Base-by-base conservation (phyloP, 176 grass and related monocot genomes). In the Sorghum bicolor region DNA sequence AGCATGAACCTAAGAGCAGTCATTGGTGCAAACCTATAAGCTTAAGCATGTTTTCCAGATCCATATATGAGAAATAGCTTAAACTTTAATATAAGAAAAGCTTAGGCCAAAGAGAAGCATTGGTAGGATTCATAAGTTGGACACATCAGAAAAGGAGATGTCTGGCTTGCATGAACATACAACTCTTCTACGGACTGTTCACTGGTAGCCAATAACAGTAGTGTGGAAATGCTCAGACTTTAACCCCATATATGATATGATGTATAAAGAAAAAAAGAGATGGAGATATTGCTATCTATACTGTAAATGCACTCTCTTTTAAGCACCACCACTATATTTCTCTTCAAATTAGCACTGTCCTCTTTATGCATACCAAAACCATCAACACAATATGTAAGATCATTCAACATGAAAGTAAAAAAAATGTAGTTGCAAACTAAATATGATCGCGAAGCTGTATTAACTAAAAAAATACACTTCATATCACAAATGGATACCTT, bases 401-500 rank as follows among this genome's bases (percentile, higher is more conserved):
- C 20, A 41, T 47, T 70, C 20, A 0, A 44, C 24, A 74, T 8
- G 9, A 41, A 41, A 41, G 1, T 41, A 41, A 41, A 41, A 37
- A 41, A 11, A 10, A 41, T 41, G 39, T 11, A 53, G 24, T 74
- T 67, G 64, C 9, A 17, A 38, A 55, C 20, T 6, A 71, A 41
- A 44, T 71, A 31, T 17, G 19, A 67, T 16, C 10, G 20, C 28
- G 68, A 86, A 82, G 26, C 5, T 66, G 15, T 90, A 58, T 30
- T 79, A 79, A n/a, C 20, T 83, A 82, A 57, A 25, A 5, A 79
- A 74, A 83, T 67, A n/a, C 16, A 74, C 41, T 77, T 72, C 20
- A 86, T 67, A 24, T 24, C 8, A 58, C 5, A 74, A 29, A 77
- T 40, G 34, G 16, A 72, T 65, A 98, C 96, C 93, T 28, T 57